phyloP scores from a whole-genome alignment of 805 yeast genomes.

The Middelhovenomyces tepae region DNA sequence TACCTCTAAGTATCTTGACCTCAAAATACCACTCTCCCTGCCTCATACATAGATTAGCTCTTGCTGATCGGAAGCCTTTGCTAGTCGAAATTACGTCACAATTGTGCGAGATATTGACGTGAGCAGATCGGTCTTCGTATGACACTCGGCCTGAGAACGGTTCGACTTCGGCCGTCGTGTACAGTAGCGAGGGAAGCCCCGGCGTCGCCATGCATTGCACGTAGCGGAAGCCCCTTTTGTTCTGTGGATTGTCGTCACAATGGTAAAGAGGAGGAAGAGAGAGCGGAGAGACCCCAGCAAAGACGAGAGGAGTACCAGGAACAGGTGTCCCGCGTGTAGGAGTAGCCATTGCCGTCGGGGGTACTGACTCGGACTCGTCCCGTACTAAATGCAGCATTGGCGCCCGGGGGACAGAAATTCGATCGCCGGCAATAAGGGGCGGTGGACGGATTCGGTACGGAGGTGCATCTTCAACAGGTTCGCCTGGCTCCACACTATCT shows the following conservation, averaged over 20 bases:
- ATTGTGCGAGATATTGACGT: constrained; percentile 35
- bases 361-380: too few species aligned
- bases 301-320: too few species aligned
- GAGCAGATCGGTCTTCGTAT: constrained; percentile 62
- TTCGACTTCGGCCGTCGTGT: constrained; percentile 63
- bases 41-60: constrained; percentile 65
- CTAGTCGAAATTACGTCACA: constrained; percentile 43
- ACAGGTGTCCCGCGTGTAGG: too few species aligned
- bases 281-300: background rate
- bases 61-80: constrained; percentile 71
- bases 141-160: constrained; percentile 53
- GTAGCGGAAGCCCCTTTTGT: constrained; percentile 74
- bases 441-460: too few species aligned
- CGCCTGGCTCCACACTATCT: too few species aligned
- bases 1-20: constrained; percentile 45
- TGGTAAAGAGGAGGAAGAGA: constrained; percentile 26
- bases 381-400: too few species aligned
- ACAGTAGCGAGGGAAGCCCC: constrained; percentile 44
- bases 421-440: too few species aligned
- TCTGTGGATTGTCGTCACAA: constrained; percentile 73
- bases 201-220: constrained; percentile 64
- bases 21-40: constrained; percentile 82
- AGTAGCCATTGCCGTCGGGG: too few species aligned
- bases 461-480: too few species aligned
- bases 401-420: too few species aligned